Percentiles rank a stretch among this genome's conserved stretches.
Conservation (phyloP, 257 asterid genomes). For the Jaltomata sinuosa region DNA sequence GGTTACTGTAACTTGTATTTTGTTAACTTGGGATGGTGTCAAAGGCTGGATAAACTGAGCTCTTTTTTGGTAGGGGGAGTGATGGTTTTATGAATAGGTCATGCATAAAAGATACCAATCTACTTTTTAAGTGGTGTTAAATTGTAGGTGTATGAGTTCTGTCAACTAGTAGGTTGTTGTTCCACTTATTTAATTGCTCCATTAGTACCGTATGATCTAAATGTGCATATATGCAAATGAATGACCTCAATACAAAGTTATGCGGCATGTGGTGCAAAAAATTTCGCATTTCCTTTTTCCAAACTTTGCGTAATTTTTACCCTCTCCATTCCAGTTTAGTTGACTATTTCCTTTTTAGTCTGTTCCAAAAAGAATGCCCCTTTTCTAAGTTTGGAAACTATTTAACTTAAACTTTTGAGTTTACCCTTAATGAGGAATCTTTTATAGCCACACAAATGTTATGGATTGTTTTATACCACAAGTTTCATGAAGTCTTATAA, state of each 20-base stretch:
- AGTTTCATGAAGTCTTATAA: not conserved
- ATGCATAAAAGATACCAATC: not conserved
- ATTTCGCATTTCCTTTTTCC: not conserved
- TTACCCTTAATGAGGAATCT: too few relatives aligned
- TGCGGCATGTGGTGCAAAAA: not conserved
- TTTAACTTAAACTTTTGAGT: too few relatives aligned
- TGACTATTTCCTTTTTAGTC: too few relatives aligned
- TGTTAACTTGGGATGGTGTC: not conserved
- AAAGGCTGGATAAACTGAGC: not conserved
- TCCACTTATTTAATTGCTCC: not conserved
- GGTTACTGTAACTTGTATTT: not conserved
- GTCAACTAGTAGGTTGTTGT: not conserved
- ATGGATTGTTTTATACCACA: too few relatives aligned
- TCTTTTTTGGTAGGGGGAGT: not conserved
- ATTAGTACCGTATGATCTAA: not conserved
- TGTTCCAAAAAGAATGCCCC: too few relatives aligned
- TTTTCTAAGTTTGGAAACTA: too few relatives aligned
- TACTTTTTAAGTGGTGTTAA: not conserved
- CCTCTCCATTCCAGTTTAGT: too few relatives aligned
- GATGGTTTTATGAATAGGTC: not conserved
- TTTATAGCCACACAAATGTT: not conserved
- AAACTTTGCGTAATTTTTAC: not conserved
- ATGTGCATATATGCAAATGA: not conserved
- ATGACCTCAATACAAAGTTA: not conserved
- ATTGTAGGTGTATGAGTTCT: not conserved